Evolutionary conservation across 1,284 basidiomycete genomes (phyloP), one percentile per base, ranked within the genome.

Genomic region (Trichosporon coremiiforme): DNA sequence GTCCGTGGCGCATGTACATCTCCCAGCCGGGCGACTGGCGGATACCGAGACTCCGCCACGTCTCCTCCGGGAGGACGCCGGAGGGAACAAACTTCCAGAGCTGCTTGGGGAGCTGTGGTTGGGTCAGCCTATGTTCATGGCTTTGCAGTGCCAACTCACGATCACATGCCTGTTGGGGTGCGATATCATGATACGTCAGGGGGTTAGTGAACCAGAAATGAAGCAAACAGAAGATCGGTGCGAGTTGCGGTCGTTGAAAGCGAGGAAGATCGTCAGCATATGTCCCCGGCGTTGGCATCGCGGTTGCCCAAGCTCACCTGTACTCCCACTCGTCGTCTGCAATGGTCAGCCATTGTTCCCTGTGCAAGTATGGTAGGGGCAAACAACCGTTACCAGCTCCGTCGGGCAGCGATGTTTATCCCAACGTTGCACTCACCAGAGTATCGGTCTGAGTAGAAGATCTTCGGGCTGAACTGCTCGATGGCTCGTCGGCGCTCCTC

Each of bases 1-100:
- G 81, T 35, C 83, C 82, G 65, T 84, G 83, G 25, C 83, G 78
- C 79, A 84, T 82, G 78, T 84, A 84, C 82, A 84, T 84, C 74
- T 84, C 80, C 83, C 83, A 84, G 68, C 83, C 83, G 62, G 81
- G 81, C 47, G 79, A 81, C 70, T 84, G 83, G 68, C 82, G 76
- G 66, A 84, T 82, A 7, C 83, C 83, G 33, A 84, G 76, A 17
- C 81, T 80, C 68, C 83, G 73, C 83, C 83, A 84, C 20, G 80
- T 76, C 65, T 82, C 80, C 71, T 84, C 83, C 4, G 79, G 64
- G 63, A 79, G 79, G 17, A 84, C 76, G 25, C 83, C 83, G 8
- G 80, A 72, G 17, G 83, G 83, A 29, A 80, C 74, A 68, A 77
- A 84, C 69, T 82, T 79, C 33, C 82, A 77, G 9, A 84, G 76